Evolutionary conservation across 108 stramenopile species (phyloP).

Genomic region (Fistulifera solaris): DNA sequence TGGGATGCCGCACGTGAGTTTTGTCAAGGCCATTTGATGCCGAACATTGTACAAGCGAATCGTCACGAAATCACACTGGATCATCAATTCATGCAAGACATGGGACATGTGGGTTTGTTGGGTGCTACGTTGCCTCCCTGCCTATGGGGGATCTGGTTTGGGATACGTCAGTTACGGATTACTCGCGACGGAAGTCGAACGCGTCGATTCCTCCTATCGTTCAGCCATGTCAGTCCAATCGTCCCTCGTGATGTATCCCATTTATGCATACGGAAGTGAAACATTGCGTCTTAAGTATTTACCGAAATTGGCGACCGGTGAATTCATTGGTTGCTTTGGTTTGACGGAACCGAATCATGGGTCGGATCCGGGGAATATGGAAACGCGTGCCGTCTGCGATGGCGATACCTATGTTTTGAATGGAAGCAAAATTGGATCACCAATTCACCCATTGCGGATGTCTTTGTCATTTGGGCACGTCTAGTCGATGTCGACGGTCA

Average conservation of each 20-base stretch:
- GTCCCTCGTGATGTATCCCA: conserved; percentile 94
- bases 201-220: conserved; percentile 85
- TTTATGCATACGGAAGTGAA: conserved; percentile 85
- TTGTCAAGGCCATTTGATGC: conserved; percentile 75
- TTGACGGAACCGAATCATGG: conserved; percentile 97
- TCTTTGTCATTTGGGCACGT: conserved; percentile 87
- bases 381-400: conserved; percentile 66
- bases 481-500: conserved; percentile 29
- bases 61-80: conserved; percentile 77
- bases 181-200: conserved; percentile 80
- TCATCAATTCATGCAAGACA: conserved; percentile 57
- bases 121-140: conserved; percentile 79
- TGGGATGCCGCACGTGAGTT: conserved; percentile 59
- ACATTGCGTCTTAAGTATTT: conserved; percentile 78
- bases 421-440: conserved; percentile 98
- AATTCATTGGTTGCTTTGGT: conserved; percentile 91
- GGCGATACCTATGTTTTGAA: conserved; percentile 74
- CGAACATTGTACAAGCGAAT: conserved; percentile 71
- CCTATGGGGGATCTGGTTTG: conserved; percentile 79
- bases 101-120: conserved; percentile 87
- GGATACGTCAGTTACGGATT: conserved; percentile 88
- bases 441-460: conserved; percentile 91
- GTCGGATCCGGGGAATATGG: conserved; percentile 88
- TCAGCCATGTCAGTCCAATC: conserved; percentile 91
- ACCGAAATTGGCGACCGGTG: conserved; percentile 75